Base-by-base conservation (phyloP, 495 filamentous ascomycete genomes). In the Chlorociboria aeruginascens region DNA sequence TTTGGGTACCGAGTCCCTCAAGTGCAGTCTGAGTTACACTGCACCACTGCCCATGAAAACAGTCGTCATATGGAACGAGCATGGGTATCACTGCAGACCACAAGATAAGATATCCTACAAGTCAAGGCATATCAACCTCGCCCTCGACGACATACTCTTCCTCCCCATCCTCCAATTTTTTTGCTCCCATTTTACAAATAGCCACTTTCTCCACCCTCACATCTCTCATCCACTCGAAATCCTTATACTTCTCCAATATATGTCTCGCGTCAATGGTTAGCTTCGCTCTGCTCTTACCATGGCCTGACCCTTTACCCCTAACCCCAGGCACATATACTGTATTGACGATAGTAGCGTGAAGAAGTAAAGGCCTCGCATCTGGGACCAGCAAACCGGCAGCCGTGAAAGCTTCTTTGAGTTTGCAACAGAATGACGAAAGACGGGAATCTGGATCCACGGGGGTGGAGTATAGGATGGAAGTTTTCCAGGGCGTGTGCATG, bases 281-380 rank as follows among this genome's bases (percentile, higher is more conserved):
- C 60, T 51, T 69, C 48, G 57, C 67, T 52, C 49, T 48, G 8
- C 38, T 58, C 49, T 59, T 48, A 31, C 56, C 50, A 40, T 63
- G 55, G 35, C 67, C 51, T 52, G 63, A 58, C 55, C 66, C 41
- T 28, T 33, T 43, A 8, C 43, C 41, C n/a, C 51, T 46, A 13
- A 45, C 51, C 1, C 62, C 67, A 50, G 69, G 74, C 32, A 82
- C 77, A 61, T 95, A 95, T 30, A 89, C 76, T 7, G 88, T 95
- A 62, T 96, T 95, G 16, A 92, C 64, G 4, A 96, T 69, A 3
- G 90, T 95, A 12, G 85, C 87, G 61, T 95, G 90, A 42, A 95
- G 59, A 14, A 84, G 71, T 41, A 97, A 61, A n/a, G 77, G 76
- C 31, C 89, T 65, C 1, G 57, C 60, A 16, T 90, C 84, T 1